phyloP scores from a whole-genome alignment of 305 asterid genomes.

The Solanum aculeatissimum region DNA sequence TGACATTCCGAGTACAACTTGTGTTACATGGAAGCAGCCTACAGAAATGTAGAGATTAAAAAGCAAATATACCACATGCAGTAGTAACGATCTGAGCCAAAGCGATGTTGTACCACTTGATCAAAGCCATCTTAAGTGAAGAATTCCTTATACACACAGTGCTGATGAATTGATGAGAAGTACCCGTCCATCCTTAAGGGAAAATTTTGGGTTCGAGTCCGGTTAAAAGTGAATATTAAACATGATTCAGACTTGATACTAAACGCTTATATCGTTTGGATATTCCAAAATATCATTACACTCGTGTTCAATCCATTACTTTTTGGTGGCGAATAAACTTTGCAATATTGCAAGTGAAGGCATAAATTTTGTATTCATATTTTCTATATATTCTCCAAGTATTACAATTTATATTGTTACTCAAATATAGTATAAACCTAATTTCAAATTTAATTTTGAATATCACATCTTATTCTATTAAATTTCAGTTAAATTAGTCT shows the following conservation, averaged over 20 bases:
- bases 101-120: not conserved
- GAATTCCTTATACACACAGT: not conserved
- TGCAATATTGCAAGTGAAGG: not conserved
- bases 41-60: no score
- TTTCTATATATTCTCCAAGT: not conserved
- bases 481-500: no score
- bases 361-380: not conserved
- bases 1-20: not conserved
- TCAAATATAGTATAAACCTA: no score
- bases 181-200: not conserved
- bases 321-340: no score
- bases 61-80: not conserved
- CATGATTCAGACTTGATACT: no score
- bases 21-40: no score
- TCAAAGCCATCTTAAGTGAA: not conserved
- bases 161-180: not conserved
- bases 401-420: no score
- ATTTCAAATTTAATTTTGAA: no score
- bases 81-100: not conserved
- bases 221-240: no score
- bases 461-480: no score
- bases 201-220: no score
- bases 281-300: not conserved
- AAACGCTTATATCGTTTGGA: rapidly evolving
- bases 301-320: not conserved